Base-by-base conservation (phyloP, 345 rosid species). In the Erucastrum elatum region DNA sequence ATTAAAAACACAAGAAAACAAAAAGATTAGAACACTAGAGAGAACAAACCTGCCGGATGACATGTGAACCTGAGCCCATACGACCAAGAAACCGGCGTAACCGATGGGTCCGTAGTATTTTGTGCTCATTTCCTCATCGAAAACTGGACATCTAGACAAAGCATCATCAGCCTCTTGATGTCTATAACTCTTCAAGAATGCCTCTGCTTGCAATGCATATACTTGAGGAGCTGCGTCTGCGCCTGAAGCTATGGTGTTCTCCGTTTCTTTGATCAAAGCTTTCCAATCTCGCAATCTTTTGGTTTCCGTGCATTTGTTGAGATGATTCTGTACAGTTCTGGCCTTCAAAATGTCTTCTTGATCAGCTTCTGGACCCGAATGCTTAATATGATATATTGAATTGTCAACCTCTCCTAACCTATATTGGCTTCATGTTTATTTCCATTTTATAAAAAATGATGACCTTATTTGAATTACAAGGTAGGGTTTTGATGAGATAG, bases 131-230 rank as follows among this genome's bases (percentile, higher is more conserved):
- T 91, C 95, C 0, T 64, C 84, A 1, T 84, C 85, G 25, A 90
- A 92, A 51, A 79, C 75, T 0, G 98, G 93, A 62, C 88, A 85
- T 26, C 77, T 84, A 8, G 69, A 71, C 84, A 91, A 66, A 65
- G 84, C 86, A 41, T 87, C 87, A 13, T 86, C 90, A 0, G 98
- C 98, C 12, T 91, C 93, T 78, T 91, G 92, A 82, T 92, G 94
- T 82, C 84, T 89, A 11, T 72, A 82, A 11, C 83, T 85, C 84
- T 83, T 94, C 66, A 94, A 26, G 34, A 82, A 82, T 5, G 98
- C 98, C 86, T 94, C 98, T 65, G 98, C 94, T 91, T 92, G 93
- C 81, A 94, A 79, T 59, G 97, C 94, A 80, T 83, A 91, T 64
- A 94, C 86, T 88, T 92, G 97, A 12, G 91, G 91, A 4, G 97